Evolutionary conservation across 352 stramenopile genomes (phyloP).

Genomic region (Phytophthora sojae): DNA sequence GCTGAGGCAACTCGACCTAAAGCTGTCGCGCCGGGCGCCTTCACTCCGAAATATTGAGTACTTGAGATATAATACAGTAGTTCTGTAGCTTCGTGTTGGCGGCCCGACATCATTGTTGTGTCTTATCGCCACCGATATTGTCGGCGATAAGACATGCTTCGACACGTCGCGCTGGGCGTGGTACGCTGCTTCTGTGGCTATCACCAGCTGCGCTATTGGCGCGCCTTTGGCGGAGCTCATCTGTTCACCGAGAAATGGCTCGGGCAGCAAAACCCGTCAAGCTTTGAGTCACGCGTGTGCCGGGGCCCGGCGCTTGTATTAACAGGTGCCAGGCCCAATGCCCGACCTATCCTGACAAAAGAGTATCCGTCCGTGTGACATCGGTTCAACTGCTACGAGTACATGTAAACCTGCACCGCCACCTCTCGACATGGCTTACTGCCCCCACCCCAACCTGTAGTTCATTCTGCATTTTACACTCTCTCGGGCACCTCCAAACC

Average conservation of each 20-base stretch:
- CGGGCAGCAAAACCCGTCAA: neutral
- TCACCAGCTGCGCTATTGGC: neutral
- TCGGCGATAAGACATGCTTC: neutral
- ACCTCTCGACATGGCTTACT: neutral
- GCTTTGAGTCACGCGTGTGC: neutral
- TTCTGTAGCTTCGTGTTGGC: neutral
- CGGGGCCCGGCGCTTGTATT: neutral
- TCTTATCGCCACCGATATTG: neutral
- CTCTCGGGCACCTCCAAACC: neutral
- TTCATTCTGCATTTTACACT: neutral
- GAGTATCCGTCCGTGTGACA: slow-evolving; percentile 1
- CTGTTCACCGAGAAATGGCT: neutral
- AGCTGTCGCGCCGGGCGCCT: too few relatives aligned
- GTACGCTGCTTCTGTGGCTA: neutral
- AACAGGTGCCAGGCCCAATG: neutral
- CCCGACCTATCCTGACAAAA: neutral
- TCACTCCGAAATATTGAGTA: too few relatives aligned
- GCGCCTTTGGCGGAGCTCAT: neutral
- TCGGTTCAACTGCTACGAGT: neutral
- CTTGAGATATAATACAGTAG: too few relatives aligned
- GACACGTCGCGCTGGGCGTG: neutral
- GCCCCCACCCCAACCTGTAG: neutral
- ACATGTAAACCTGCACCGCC: neutral
- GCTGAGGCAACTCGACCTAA: too few relatives aligned
- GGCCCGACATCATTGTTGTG: neutral